Percentiles rank a stretch among this genome's conserved stretches.
phyloP scores from a whole-genome alignment of 2,329 filamentous ascomycete genomes.

The Fusarium sp. region DNA sequence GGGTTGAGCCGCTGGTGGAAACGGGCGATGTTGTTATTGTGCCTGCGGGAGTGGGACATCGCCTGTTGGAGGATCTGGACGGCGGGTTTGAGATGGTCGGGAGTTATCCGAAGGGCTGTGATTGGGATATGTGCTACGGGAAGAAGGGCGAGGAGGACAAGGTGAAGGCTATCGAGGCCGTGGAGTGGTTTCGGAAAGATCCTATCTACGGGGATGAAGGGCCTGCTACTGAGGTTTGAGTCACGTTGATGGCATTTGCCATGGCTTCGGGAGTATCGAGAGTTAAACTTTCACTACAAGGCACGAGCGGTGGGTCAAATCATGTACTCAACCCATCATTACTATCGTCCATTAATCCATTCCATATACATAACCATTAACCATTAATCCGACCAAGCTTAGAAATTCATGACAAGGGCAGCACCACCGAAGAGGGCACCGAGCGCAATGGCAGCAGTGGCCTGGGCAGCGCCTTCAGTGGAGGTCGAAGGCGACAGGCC shows the following conservation, averaged over 20 bases:
- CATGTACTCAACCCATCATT: not conserved
- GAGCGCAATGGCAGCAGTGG: slow-evolving; percentile 37
- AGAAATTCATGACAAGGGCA: slow-evolving; percentile 32
- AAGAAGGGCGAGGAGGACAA: slow-evolving; percentile 51
- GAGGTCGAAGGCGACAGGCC: slow-evolving; percentile 25
- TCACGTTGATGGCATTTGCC: not conserved
- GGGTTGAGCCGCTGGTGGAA: slow-evolving; percentile 63
- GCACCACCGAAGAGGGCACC: slow-evolving; percentile 38
- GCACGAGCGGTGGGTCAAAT: not conserved
- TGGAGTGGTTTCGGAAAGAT: slow-evolving; percentile 29
- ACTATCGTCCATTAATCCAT: slow-evolving; percentile 5
- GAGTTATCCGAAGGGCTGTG: slow-evolving; percentile 64
- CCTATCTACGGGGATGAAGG: slow-evolving; percentile 29
- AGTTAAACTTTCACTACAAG: not conserved
- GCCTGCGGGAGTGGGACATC: slow-evolving; percentile 71
- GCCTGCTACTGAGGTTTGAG: not conserved
- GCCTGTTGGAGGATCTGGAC: slow-evolving; percentile 63
- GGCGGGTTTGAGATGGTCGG: slow-evolving; percentile 72
- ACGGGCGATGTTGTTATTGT: slow-evolving; percentile 71
- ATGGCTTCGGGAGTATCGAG: not conserved
- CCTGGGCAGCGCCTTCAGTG: slow-evolving; percentile 31
- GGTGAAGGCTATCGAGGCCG: slow-evolving; percentile 4
- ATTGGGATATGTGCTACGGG: slow-evolving; percentile 79
- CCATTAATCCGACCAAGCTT: not conserved
- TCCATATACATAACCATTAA: not conserved